Percentiles rank a stretch among this genome's conserved stretches.
phyloP scores from a whole-genome alignment of 768 basidiomycete species.

The Leccinum imitatum region DNA sequence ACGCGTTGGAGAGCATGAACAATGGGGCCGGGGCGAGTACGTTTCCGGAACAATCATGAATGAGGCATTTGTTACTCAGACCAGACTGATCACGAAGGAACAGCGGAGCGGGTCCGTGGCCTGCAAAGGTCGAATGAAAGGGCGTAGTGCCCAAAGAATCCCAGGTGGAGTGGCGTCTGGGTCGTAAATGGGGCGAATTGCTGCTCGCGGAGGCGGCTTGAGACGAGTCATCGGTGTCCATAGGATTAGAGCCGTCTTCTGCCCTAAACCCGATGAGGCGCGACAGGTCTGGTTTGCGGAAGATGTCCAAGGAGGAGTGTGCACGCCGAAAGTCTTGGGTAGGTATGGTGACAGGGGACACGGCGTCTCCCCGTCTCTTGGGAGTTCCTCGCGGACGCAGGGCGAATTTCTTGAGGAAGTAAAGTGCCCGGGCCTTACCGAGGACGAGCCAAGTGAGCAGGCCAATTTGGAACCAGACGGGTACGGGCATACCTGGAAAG shows the following conservation, averaged over 20 bases:
- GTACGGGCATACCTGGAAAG: slow-evolving; percentile 29
- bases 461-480: slow-evolving; percentile 16
- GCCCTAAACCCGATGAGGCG: slow-evolving; percentile 24
- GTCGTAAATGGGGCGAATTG: slow-evolving; percentile 21
- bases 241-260: slow-evolving; percentile 24
- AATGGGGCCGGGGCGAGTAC: slow-evolving; percentile 16
- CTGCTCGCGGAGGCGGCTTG: slow-evolving; percentile 28
- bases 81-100: slow-evolving; percentile 15
- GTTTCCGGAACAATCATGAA: slow-evolving; percentile 5
- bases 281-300: slow-evolving; percentile 27
- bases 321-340: slow-evolving; percentile 26
- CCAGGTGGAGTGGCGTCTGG: slow-evolving; percentile 24
- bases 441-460: slow-evolving; percentile 1
- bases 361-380: slow-evolving; percentile 30
- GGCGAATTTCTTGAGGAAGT: slow-evolving; percentile 40
- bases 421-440: slow-evolving; percentile 34
- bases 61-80: not conserved
- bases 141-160: slow-evolving; percentile 16
- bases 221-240: slow-evolving; percentile 34
- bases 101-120: slow-evolving; percentile 7
- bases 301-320: slow-evolving; percentile 36
- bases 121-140: slow-evolving; percentile 13
- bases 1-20: slow-evolving; percentile 13
- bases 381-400: slow-evolving; percentile 33
- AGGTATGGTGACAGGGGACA: slow-evolving; percentile 25